These are phyloP conservation scores for Capsicum baccatum DNA, from an alignment of 257 asterid species.

Conservation along the genomic window DNA sequence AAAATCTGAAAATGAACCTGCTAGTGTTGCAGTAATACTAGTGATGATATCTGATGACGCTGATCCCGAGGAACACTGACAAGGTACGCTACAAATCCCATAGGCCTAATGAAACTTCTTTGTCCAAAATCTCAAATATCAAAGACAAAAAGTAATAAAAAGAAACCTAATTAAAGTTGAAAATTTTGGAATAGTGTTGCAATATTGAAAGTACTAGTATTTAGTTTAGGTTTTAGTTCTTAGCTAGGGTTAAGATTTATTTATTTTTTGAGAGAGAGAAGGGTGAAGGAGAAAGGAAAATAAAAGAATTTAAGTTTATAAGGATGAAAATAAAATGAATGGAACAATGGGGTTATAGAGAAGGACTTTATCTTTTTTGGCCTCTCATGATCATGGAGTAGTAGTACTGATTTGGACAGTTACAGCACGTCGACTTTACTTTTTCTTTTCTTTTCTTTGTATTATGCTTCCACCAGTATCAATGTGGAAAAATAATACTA, in stretches of 20 bases:
- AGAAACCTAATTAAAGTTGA: background rate
- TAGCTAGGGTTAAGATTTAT: slow-evolving; percentile 15
- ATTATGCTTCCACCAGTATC: slow-evolving; percentile 26
- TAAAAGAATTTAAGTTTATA: background rate
- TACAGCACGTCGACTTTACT: slow-evolving; percentile 9
- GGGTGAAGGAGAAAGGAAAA: slow-evolving; percentile 25
- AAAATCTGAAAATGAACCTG: slow-evolving; percentile 30
- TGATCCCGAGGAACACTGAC: slow-evolving; percentile 49
- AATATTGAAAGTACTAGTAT: background rate
- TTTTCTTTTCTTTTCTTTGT: background rate
- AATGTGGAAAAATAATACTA: background rate
- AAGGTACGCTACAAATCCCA: slow-evolving; percentile 36
- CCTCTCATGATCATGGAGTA: slow-evolving; percentile 17
- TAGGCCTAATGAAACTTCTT: slow-evolving; percentile 37
- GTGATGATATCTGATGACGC: slow-evolving; percentile 27
- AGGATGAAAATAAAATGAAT: slow-evolving; percentile 45
- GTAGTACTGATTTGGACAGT: slow-evolving; percentile 18
- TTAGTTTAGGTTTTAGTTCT: background rate
- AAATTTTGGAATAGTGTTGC: background rate
- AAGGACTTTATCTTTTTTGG: background rate
- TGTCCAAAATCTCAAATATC: slow-evolving; percentile 39
- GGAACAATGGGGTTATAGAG: slow-evolving; percentile 47
- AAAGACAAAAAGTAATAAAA: slow-evolving; percentile 32
- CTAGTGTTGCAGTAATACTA: background rate
- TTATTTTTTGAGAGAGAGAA: background rate